Evolutionary conservation across 2,329 filamentous ascomycete genomes (phyloP), one percentile per base, ranked within the genome.

Genomic region (Colletotrichum echinochloae): DNA sequence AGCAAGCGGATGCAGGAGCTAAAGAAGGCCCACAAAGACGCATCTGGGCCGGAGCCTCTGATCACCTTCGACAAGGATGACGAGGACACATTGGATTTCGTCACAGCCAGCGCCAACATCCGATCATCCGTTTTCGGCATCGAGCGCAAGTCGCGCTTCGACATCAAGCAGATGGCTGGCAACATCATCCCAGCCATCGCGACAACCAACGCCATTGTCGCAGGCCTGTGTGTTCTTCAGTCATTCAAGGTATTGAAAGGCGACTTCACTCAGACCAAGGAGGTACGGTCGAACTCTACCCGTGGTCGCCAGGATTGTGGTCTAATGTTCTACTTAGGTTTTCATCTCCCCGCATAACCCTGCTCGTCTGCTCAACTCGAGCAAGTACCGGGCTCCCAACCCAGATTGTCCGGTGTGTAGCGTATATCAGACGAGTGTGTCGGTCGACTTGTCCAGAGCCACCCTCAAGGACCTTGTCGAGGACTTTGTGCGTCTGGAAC

Each of bases 141-240:
- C 68, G 92, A 95, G 64, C 83, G 86, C 5, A 95, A 94, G 79
- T 97, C 94, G 28, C 94, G 97, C 70, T 99, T 98, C 77, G 95
- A 98, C 78, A 95, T 96, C 76, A 99, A 99, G 83, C 93, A 99
- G 82, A 99, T 98, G 95, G 96, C 96, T 5, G 96, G 96, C 64
- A 99, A 99, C 79, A 99, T 99, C 76, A 99, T 99, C 72, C 96
- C 96, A 1, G 96, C 96, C 2, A 99, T 99, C 78, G 96, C 96
- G 6, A 99, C 96, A 0, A 98, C 96, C 0, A 99, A 99, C 79
- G 96, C 96, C 20, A 97, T 98, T 79, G 95, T 96, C 1, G 96
- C 96, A 20, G 92, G 94, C 16, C 87, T 99, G 12, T 98, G 95
- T 77, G 94, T 98, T 8, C 83, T 99, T 33, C 92, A 98, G 79